Conservation (phyloP, 2,329 filamentous ascomycete species). For the Pyrenochaeta sp. region DNA sequence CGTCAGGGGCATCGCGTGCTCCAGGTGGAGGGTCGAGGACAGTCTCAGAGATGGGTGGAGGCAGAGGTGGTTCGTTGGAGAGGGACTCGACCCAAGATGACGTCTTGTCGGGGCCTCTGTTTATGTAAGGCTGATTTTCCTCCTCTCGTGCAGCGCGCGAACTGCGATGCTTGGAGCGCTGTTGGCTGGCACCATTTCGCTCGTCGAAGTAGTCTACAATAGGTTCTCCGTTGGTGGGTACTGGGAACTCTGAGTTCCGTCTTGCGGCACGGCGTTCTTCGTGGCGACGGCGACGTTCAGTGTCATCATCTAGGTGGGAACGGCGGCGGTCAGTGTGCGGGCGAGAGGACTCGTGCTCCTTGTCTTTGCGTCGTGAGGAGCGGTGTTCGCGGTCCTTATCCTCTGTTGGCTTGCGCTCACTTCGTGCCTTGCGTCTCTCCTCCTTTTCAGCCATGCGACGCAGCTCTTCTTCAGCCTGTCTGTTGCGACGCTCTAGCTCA, state of each 20-base stretch:
- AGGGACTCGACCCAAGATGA: conserved; percentile 59
- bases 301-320: conserved; percentile 48
- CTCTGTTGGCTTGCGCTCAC: conserved; percentile 41
- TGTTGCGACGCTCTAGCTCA: conserved; percentile 49
- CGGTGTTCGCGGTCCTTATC: conserved; percentile 46
- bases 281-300: conserved; percentile 50
- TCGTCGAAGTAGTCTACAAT: conserved; percentile 56
- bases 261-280: conserved; percentile 54
- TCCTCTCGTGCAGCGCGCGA: conserved; percentile 39
- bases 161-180: conserved; percentile 37
- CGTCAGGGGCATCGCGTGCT: conserved; percentile 30
- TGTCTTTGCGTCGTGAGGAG: conserved; percentile 47
- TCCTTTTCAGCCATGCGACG: conserved; percentile 52
- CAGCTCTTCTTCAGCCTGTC: conserved; percentile 49
- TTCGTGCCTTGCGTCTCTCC: conserved; percentile 40
- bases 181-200: conserved; percentile 45
- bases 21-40: conserved; percentile 54
- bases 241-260: conserved; percentile 48
- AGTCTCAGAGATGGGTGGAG: conserved; percentile 56
- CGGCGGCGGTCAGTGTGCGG: conserved; percentile 45
- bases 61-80: conserved; percentile 56
- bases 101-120: conserved; percentile 57
- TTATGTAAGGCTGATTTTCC: conserved; percentile 45
- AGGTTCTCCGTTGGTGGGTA: conserved; percentile 43
- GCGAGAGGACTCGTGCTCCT: conserved; percentile 38